phyloP scores from a whole-genome alignment of 2,329 filamentous ascomycete species.

The Diaporthe longicolla region DNA sequence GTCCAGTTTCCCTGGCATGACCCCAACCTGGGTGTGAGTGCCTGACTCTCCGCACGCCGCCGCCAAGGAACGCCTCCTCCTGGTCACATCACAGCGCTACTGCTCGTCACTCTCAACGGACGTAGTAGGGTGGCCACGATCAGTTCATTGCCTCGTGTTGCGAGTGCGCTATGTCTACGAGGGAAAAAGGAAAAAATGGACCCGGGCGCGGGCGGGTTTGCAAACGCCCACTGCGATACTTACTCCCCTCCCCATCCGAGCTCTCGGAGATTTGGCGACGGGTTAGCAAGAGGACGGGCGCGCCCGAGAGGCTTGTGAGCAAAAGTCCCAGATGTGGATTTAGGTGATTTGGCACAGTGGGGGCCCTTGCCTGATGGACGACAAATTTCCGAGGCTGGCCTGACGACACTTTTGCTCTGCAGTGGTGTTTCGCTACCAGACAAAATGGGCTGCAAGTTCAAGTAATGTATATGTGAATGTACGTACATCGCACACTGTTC shows the following conservation, averaged over 20 bases:
- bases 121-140: neutral
- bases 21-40: neutral
- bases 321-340: neutral
- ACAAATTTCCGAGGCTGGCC: conserved; percentile 19
- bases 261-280: conserved; percentile 10
- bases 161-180: conserved; percentile 13
- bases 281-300: neutral
- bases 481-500: neutral
- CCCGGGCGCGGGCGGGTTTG: conserved; percentile 3
- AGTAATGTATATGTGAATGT: neutral
- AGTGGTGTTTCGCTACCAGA: conserved; percentile 21
- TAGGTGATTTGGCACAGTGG: conserved; percentile 9
- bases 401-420: neutral
- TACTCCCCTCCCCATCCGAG: neutral
- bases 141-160: conserved; percentile 6
- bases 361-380: conserved; percentile 22
- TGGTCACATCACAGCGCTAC: conserved; percentile 1
- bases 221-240: neutral
- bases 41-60: conserved; percentile 20
- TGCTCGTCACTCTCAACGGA: conserved; percentile 4
- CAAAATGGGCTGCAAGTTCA: neutral
- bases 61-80: conserved; percentile 6
- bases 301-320: neutral
- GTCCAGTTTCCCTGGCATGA: neutral
- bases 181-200: neutral